Evolutionary conservation across 176 grass and related monocot genomes (phyloP).

Genomic region (Triticum monococcum): DNA sequence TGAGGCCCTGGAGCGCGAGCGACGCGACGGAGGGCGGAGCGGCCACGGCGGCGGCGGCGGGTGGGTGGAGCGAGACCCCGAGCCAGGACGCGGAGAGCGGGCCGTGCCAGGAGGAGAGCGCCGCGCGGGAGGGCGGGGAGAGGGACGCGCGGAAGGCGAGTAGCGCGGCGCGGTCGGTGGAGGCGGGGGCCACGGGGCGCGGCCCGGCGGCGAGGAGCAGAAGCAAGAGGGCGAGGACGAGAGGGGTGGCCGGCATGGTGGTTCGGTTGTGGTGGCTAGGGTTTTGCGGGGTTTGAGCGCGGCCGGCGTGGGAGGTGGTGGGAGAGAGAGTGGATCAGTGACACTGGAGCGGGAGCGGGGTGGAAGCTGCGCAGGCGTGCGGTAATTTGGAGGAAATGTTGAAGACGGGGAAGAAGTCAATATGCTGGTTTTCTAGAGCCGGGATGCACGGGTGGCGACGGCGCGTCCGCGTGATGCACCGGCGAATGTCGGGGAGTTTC

Average conservation of each 20-base stretch:
- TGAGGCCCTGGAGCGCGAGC: constrained; percentile 39
- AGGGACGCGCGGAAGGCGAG: constrained; percentile 44
- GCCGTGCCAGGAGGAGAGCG: constrained; percentile 47
- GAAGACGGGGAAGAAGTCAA: constrained; percentile 1
- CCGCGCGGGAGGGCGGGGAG: constrained; percentile 20
- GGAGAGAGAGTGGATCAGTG: constrained; percentile 4
- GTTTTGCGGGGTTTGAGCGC: constrained; percentile 62
- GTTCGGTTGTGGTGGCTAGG: constrained; percentile 34
- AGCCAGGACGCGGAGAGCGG: constrained; percentile 50
- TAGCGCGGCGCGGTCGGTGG: constrained; percentile 44
- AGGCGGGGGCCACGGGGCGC: background rate
- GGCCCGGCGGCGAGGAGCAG: constrained; percentile 19
- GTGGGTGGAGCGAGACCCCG: constrained; percentile 49
- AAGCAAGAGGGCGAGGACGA: background rate
- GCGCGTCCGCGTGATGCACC: background rate
- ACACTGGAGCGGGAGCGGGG: background rate
- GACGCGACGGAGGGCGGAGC: constrained; percentile 27
- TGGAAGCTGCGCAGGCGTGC: background rate
- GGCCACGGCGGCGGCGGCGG: background rate
- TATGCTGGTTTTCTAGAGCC: background rate
- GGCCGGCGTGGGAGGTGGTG: constrained; percentile 45
- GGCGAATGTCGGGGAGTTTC: background rate
- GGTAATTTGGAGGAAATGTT: background rate
- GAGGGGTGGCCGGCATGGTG: constrained; percentile 36
- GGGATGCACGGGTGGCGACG: background rate